Evolutionary conservation across 2,329 filamentous ascomycete species (phyloP).

Genomic region (Leptographium procerum): DNA sequence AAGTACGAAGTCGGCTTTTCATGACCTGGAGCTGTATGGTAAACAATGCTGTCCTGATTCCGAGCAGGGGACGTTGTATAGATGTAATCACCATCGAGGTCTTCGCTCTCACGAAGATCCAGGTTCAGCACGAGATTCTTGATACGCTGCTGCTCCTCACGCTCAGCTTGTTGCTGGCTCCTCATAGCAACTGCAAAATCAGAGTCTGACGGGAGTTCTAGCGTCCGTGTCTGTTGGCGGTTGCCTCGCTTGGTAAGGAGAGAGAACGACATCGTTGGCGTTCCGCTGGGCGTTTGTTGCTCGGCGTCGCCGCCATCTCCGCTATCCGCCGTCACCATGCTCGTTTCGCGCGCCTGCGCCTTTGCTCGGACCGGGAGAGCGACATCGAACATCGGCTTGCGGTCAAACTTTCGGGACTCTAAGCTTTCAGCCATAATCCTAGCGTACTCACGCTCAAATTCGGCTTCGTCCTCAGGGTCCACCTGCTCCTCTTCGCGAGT

Average conservation of each 20-base stretch:
- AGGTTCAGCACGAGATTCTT: conserved; percentile 96
- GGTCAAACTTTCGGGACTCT: conserved; percentile 90
- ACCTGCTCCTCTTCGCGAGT: conserved; percentile 81
- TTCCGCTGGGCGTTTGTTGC: conserved; percentile 7
- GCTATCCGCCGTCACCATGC: conserved; percentile 7
- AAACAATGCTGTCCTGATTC: conserved; percentile 32
- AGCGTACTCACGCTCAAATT: conserved; percentile 95
- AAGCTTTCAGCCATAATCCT: conserved; percentile 98
- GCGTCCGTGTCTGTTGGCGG: conserved; percentile 87
- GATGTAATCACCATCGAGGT: conserved; percentile 57
- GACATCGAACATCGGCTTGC: conserved; percentile 91
- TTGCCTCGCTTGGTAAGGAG: conserved; percentile 93
- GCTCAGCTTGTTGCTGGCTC: conserved; percentile 85
- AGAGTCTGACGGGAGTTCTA: conserved; percentile 82
- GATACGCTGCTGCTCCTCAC: conserved; percentile 95
- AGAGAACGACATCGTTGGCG: conserved; percentile 90
- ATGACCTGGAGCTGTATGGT: conserved; percentile 33
- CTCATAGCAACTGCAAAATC: conserved; percentile 95
- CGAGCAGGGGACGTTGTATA: neutral
- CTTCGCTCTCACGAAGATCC: conserved; percentile 76
- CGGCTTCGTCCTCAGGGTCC: conserved; percentile 88
- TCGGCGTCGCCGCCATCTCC: neutral
- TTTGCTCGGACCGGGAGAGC: conserved; percentile 78
- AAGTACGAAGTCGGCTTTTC: conserved; percentile 39
- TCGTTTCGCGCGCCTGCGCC: conserved; percentile 50